Conservation (phyloP, 345 rosid genomes). For the thale cress (Arabidopsis thaliana) region TAIR10.1 NC_003074.8:6166501-6167000, state of each 20-base stretch:
- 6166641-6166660: conserved; percentile 66
- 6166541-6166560: conserved; percentile 71
- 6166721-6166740: conserved; percentile 68
- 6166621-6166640: conserved; percentile 60
- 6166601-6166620: conserved; percentile 70
- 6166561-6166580: conserved; percentile 72
- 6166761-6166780: conserved; percentile 73
- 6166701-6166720: conserved; percentile 69
- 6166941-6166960: conserved; percentile 63
- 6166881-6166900: conserved; percentile 74
- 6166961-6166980: conserved; percentile 57
- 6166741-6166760: conserved; percentile 66
- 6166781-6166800: conserved; percentile 84
- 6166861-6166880: conserved; percentile 78
- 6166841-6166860: conserved; percentile 72
- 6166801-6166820: conserved; percentile 76
- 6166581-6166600: conserved; percentile 70
- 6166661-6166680: conserved; percentile 56
- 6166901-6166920: conserved; percentile 68
- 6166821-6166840: conserved; percentile 74
- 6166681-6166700: conserved; percentile 77
- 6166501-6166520: conserved; percentile 71
- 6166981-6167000: conserved; percentile 55
- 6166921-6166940: conserved; percentile 69
- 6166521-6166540: conserved; percentile 83